Evolutionary conservation across 2,329 filamentous ascomycete species (phyloP), one percentile per base, ranked within the genome.

Genomic region (Calonectria pteridis): DNA sequence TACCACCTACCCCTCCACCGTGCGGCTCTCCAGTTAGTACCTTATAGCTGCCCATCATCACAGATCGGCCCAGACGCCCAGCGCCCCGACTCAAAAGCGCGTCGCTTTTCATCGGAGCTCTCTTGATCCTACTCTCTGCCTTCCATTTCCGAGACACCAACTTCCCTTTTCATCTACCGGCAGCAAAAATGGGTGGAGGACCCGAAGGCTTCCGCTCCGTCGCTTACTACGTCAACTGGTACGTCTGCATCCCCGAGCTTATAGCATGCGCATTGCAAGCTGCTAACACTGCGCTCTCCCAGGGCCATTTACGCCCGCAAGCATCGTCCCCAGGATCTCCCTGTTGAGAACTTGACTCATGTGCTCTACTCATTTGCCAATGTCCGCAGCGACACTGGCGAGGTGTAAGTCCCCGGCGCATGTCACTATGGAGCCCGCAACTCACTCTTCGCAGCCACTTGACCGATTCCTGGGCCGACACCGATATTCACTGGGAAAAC

Each of bases 321-420:
- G 80, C 94, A 97, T 82, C 90, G 92, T n/a, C 95, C 96, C 0
- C 94, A 97, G 81, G 92, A 98, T 82, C 89, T 98, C 7, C 94
- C 94, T 0, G 92, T 89, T 4, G 91, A 95, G 69, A 93, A 94
- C 70, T 90, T 98, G 51, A 98, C 96, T 0, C 96, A 98, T 81
- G 86, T 98, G 6, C 91, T 98, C 20, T 98, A 98, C 78, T 88
- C 96, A 20, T 98, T 98, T 85, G 96, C 95, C 81, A 97, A 98
- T 82, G 91, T 98, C 72, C 90, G 91, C 5, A 89, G 92, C 3
- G 94, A 96, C 4, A 91, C 90, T 37, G 96, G 96, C 64, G 94
- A 97, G 84, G 95, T 97, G 84, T 94, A 84, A 77, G 84, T 80
- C 1, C 20, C 28, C 67, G 28, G 23, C n/a, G 49, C 66, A 14